phyloP scores from a whole-genome alignment of 495 filamentous ascomycete genomes.

The Penicillium simplicissimum region DNA sequence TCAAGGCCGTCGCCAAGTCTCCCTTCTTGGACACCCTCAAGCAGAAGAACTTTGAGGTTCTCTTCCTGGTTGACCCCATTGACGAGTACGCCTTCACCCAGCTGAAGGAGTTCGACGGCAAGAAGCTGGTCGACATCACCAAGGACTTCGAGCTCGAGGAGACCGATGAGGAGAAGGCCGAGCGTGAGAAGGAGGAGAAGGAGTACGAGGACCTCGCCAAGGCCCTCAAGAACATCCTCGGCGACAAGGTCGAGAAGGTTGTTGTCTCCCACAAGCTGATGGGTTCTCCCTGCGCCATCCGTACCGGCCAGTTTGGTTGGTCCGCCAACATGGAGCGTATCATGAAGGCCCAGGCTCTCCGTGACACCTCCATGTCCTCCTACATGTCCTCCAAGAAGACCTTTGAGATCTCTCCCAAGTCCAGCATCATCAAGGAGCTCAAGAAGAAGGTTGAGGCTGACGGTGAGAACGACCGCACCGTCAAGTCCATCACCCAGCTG shows the following conservation, averaged over 20 bases:
- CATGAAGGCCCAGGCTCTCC: conserved; percentile 99
- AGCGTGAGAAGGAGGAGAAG: conserved; percentile 96
- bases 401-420: conserved; percentile 99
- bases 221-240: conserved; percentile 96
- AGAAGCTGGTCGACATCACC: conserved; percentile 99
- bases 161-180: conserved; percentile 98
- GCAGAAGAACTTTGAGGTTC: conserved; percentile 99
- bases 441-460: conserved; percentile 97
- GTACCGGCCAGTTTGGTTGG: conserved; percentile 99
- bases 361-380: conserved; percentile 98
- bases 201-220: conserved; percentile 93
- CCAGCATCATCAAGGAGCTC: conserved; percentile 95
- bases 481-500: conserved; percentile 97
- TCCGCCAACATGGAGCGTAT: conserved; percentile 99
- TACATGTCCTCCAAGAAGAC: conserved; percentile 99
- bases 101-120: conserved; percentile 99
- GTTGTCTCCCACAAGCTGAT: conserved; percentile 98
- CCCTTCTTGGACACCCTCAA: conserved; percentile 99
- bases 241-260: conserved; percentile 99
- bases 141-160: conserved; percentile 99
- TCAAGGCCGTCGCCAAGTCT: conserved; percentile 96
- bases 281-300: conserved; percentile 95
- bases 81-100: conserved; percentile 99
- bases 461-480: conserved; percentile 95
- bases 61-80: conserved; percentile 99